A percentile compares a stretch with the other conserved stretches of the same genome.
These are phyloP conservation scores for Cicer pinnatifidum DNA, from an alignment of 306 rosid genomes.

Conservation along the genomic window DNA sequence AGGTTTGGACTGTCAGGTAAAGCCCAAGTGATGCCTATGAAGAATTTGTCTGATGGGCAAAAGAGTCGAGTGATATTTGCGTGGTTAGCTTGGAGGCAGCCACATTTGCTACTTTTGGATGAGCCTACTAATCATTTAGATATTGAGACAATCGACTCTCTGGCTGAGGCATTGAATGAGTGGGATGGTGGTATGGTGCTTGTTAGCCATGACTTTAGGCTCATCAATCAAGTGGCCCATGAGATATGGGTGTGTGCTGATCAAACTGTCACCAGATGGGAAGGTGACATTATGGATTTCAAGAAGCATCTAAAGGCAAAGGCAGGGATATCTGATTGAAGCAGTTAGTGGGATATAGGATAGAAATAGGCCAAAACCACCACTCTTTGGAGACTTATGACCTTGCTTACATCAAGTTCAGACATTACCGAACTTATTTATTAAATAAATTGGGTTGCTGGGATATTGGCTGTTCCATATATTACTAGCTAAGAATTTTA, in stretches of 20 bases:
- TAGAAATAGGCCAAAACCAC: constrained; percentile 18
- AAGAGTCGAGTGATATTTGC: constrained; percentile 91
- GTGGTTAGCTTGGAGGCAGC: constrained; percentile 92
- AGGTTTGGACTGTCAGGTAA: constrained; percentile 90
- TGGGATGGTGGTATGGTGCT: constrained; percentile 99
- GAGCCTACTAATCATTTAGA: constrained; percentile 98
- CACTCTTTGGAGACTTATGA: background rate
- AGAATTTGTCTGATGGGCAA: constrained; percentile 94
- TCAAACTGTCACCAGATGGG: constrained; percentile 83
- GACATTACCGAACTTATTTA: background rate
- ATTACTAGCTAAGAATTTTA: constrained; percentile 19
- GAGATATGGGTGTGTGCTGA: constrained; percentile 96
- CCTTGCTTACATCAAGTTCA: constrained; percentile 11
- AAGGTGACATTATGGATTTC: constrained; percentile 89
- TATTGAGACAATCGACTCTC: constrained; percentile 91
- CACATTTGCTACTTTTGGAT: constrained; percentile 82
- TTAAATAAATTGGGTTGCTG: constrained; percentile 25
- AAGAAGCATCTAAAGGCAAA: constrained; percentile 78
- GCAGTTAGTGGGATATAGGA: constrained; percentile 13
- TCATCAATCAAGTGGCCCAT: constrained; percentile 91
- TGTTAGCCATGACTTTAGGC: constrained; percentile 97
- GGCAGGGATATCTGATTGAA: constrained; percentile 74
- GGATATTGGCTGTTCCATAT: background rate
- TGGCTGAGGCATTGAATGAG: constrained; percentile 96
- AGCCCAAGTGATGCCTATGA: constrained; percentile 99